Conservation (phyloP, 2,329 filamentous ascomycete genomes). For the Alternaria solani region DNA sequence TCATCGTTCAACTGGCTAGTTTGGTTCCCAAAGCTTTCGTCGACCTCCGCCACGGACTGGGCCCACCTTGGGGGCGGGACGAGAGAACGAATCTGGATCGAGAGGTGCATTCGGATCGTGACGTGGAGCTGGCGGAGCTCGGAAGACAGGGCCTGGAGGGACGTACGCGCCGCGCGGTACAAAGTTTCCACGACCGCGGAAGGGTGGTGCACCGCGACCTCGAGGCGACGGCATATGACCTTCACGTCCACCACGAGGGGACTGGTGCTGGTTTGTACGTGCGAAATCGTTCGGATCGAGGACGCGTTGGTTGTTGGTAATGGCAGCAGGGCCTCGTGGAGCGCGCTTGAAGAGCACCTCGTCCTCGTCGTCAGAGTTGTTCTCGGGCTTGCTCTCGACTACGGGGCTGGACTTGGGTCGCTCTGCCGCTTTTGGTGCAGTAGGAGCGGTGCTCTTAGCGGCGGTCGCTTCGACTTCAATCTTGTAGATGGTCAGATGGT, state of each 20-base stretch:
- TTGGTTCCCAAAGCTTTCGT: constrained; percentile 53
- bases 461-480: constrained; percentile 43
- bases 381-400: constrained; percentile 25
- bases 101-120: constrained; percentile 50
- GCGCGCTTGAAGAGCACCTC: constrained; percentile 50
- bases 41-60: constrained; percentile 45
- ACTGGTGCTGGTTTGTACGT: constrained; percentile 45
- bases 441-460: constrained; percentile 22
- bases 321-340: constrained; percentile 45
- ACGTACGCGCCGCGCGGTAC: constrained; percentile 43
- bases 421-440: constrained; percentile 27
- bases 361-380: constrained; percentile 49
- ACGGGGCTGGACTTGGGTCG: constrained; percentile 42
- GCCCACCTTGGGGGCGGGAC: constrained; percentile 41
- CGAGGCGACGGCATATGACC: constrained; percentile 30
- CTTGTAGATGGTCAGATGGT: constrained; percentile 49
- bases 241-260: constrained; percentile 45
- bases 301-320: constrained; percentile 45
- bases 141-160: constrained; percentile 38
- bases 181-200: constrained; percentile 42
- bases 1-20: constrained; percentile 30
- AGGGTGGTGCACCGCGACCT: constrained; percentile 33
- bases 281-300: constrained; percentile 60
- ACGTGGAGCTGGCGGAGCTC: constrained; percentile 36
- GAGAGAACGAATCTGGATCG: constrained; percentile 52